These are phyloP conservation scores for Lasiodiplodia sp. DNA, from an alignment of 2,329 filamentous ascomycete species.

Conservation along the genomic window DNA sequence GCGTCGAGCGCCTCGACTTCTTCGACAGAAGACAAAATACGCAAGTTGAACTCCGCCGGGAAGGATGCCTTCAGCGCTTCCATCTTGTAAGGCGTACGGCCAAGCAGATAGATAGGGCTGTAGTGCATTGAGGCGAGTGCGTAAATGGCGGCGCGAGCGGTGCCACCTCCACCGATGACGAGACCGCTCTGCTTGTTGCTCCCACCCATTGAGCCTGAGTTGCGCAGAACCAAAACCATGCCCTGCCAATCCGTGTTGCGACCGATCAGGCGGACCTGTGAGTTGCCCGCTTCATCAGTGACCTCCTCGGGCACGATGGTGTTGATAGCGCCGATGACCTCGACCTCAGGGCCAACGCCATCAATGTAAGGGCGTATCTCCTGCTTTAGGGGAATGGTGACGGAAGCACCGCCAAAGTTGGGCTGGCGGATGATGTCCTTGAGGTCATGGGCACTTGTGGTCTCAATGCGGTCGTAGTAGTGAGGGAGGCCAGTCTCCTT, in stretches of 20 bases:
- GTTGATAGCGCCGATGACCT: constrained; percentile 90
- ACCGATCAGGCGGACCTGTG: constrained; percentile 68
- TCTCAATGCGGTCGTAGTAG: constrained; percentile 79
- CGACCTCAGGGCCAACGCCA: constrained; percentile 78
- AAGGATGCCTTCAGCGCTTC: constrained; percentile 74
- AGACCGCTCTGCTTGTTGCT: constrained; percentile 61
- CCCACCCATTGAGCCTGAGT: constrained; percentile 61
- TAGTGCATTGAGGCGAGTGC: constrained; percentile 85
- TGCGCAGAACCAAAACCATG: constrained; percentile 81
- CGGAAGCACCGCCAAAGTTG: constrained; percentile 89
- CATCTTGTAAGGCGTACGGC: constrained; percentile 75
- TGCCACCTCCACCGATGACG: constrained; percentile 91
- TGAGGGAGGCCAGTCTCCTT: constrained; percentile 80
- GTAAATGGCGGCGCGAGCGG: constrained; percentile 88
- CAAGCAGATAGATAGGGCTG: constrained; percentile 85
- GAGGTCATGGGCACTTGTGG: constrained; percentile 66
- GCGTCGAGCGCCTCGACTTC: constrained; percentile 59
- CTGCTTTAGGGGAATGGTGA: constrained; percentile 94
- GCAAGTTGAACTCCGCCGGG: constrained; percentile 74
- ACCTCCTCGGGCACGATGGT: constrained; percentile 74
- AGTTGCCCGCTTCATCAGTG: constrained; percentile 51
- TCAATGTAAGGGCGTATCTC: constrained; percentile 85
- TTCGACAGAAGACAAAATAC: constrained; percentile 63
- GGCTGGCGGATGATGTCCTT: constrained; percentile 70
- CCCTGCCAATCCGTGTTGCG: constrained; percentile 97